phyloP scores from a whole-genome alignment of 2,329 filamentous ascomycete species.

The Biscogniauxia sp. region DNA sequence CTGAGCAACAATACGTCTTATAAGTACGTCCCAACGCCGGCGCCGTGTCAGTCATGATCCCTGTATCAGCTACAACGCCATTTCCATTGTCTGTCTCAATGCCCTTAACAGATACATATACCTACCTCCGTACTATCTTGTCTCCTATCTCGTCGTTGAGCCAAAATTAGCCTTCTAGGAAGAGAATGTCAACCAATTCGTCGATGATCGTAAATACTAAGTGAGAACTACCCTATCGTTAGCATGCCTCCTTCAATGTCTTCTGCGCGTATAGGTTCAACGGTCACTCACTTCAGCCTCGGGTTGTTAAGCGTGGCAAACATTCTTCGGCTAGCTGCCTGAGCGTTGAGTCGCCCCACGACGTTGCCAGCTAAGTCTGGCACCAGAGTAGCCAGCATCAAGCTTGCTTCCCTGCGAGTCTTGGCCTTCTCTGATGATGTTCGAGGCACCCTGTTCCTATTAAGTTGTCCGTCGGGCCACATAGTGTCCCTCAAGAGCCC shows the following conservation, averaged over 20 bases:
- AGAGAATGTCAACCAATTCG: constrained; percentile 65
- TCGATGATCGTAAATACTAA: constrained; percentile 70
- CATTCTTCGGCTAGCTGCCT: constrained; percentile 82
- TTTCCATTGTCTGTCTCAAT: not conserved
- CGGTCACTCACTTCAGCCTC: constrained; percentile 71
- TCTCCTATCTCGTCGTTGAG: not conserved
- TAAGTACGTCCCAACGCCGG: not conserved
- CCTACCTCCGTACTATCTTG: not conserved
- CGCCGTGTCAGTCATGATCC: not conserved
- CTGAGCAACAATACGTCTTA: not conserved
- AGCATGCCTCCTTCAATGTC: constrained; percentile 4
- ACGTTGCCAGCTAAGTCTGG: constrained; percentile 92
- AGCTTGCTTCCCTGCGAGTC: constrained; percentile 80
- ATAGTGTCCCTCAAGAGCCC: constrained; percentile 69
- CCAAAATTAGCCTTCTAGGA: constrained; percentile 42
- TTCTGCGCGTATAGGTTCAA: not conserved
- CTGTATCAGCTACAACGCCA: not conserved
- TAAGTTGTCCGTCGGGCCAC: constrained; percentile 71
- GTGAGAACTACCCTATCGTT: constrained; percentile 54
- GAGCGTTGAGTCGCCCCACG: constrained; percentile 87
- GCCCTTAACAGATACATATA: not conserved
- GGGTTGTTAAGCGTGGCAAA: constrained; percentile 91
- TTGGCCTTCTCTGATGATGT: constrained; percentile 72
- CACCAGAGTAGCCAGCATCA: constrained; percentile 85
- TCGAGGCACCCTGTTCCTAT: constrained; percentile 52